These are phyloP conservation scores for Podosphaera fusca DNA, from an alignment of 2,329 filamentous ascomycete species.

Conservation along the genomic window DNA sequence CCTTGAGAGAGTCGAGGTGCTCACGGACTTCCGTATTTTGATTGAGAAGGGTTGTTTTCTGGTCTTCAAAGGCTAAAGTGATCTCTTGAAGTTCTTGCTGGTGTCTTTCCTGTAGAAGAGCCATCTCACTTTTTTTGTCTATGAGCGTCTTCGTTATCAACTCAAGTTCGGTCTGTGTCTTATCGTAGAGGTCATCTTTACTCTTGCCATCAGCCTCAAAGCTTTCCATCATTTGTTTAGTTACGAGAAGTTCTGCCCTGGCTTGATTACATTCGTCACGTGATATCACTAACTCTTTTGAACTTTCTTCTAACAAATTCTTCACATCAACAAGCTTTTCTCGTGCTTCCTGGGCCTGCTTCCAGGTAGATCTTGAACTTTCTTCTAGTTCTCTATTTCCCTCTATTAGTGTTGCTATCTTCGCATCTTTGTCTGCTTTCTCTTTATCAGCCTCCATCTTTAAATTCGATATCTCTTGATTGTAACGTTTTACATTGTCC, in stretches of 20 bases:
- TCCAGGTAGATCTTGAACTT: constrained; percentile 20
- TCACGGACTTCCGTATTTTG: constrained; percentile 37
- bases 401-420: background rate
- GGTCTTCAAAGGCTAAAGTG: constrained; percentile 32
- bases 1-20: constrained; percentile 9
- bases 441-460: constrained; percentile 22
- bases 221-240: constrained; percentile 26
- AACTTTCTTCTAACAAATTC: constrained; percentile 22
- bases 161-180: constrained; percentile 13
- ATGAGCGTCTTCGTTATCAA: constrained; percentile 13
- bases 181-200: constrained; percentile 14
- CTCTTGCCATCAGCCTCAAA: constrained; percentile 21
- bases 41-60: too few species aligned
- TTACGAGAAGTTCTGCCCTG: constrained; percentile 23
- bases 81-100: constrained; percentile 33
- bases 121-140: constrained; percentile 5
- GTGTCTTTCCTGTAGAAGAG: constrained; percentile 13
- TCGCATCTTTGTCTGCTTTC: constrained; percentile 1
- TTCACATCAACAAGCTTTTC: constrained; percentile 8
- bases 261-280: constrained; percentile 13
- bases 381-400: constrained; percentile 28
- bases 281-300: constrained; percentile 21
- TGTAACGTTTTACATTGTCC: constrained; percentile 24
- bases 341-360: constrained; percentile 22
- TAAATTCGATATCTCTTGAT: constrained; percentile 28